phyloP scores from a whole-genome alignment of 306 rosid species.

The Lupinus albus region DNA sequence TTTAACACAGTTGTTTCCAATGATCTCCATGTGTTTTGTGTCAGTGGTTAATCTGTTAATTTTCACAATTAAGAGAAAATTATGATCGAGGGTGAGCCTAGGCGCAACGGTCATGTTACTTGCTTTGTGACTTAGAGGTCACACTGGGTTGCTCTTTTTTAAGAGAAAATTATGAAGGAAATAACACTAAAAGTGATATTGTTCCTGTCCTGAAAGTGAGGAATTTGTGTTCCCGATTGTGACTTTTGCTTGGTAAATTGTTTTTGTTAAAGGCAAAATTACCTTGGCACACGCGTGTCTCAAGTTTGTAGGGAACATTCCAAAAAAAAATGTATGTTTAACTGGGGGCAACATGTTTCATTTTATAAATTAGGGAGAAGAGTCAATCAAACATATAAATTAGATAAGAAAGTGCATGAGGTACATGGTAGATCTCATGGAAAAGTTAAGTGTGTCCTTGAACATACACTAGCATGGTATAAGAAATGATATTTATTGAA shows the following conservation, averaged over 20 bases:
- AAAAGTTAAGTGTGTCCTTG: not conserved
- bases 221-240: not conserved
- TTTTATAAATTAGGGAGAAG: not conserved
- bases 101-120: too few species aligned
- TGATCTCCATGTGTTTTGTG: conserved; percentile 16
- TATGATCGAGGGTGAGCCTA: too few species aligned
- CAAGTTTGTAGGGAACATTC: not conserved
- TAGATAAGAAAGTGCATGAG: not conserved
- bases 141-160: too few species aligned
- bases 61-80: conserved; percentile 16
- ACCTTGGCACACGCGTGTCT: not conserved
- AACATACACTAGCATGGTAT: not conserved
- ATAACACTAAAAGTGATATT: not conserved
- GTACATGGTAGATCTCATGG: not conserved
- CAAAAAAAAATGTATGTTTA: not conserved
- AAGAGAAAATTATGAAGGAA: conserved; percentile 24
- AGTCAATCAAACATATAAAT: not conserved
- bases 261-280: too few species aligned
- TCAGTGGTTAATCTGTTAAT: not conserved
- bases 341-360: not conserved
- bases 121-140: too few species aligned
- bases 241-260: conserved; percentile 20
- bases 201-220: conserved; percentile 22
- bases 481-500: conserved; percentile 1
- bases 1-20: conserved; percentile 1